Evolutionary conservation across 1,139 yeast genomes (phyloP), one percentile per base, ranked within the genome.

Genomic region (Groenewaldozyma auringiensis): DNA sequence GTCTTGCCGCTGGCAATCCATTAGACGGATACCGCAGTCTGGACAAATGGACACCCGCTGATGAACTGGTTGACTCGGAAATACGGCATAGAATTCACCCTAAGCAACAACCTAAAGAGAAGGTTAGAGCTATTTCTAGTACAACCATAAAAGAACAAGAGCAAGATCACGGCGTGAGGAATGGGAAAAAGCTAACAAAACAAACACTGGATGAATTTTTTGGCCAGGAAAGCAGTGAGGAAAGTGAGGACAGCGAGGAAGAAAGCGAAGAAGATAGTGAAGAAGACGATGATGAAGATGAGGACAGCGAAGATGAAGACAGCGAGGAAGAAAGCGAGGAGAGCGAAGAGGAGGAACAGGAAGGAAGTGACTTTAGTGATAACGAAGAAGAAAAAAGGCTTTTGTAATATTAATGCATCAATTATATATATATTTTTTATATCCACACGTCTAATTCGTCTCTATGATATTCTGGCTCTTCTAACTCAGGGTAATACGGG

Each of bases 141-240:
- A 29, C 40, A 20, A 41, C 39, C n/a, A 31, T 42, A 11, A 25
- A 38, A 17, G 21, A 41, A 41, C n/a, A n/a, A n/a, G n/a, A 25
- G 17, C 43, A 22, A 34, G 29, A 34, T 41, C 44, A 35, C 27
- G 49, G 46, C 3, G 40, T 34, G 67, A 22, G 36, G 11, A 9
- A 32, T 14, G 25, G 31, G 27, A 33, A 43, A 47, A 76, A 63
- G 55, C 73, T 80, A 58, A 76, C 75, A 53, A 67, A 83, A 42
- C 95, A 83, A 63, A 85, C 87, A 49, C 67, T 88, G 52, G 96
- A 88, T 58, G 96, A 88, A 50, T 87, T 87, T 61, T 83, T 88
- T 58, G 85, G 83, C 17, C 82, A 78, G 43, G 73, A 72, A 1
- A 35, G 45, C 29, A 53, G 57, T 25, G 49, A 47, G 4, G 60